Evolutionary conservation across 2,329 filamentous ascomycete genomes (phyloP), one percentile per base, ranked within the genome.

Genomic region (Phaeosphaeriaceae sp.): DNA sequence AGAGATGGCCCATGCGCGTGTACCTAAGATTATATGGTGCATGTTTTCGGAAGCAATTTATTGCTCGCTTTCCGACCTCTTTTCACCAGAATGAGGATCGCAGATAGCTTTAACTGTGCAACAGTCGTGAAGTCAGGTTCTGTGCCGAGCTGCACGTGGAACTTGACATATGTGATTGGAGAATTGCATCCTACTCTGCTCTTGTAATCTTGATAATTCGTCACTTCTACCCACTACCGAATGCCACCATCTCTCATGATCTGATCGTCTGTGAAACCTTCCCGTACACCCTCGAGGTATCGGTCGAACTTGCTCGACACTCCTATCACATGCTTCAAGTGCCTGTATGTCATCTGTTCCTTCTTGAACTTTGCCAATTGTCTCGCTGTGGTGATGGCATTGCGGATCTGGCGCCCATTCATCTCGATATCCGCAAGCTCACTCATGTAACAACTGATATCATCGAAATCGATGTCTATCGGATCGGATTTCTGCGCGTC

Each of bases 381-480:
- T 11, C 68, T 54, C 22, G 55, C 63, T 0, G 51, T 65, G 5
- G 57, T 60, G n/a, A 63, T 55, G n/a, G 60, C 63, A 44, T 81
- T 83, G 69, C 83, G 82, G 59, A 83, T 84, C 70, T 83, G 78
- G 15, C 81, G 73, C 4, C 82, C 81, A 47, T 83, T 83, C 23
- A 82, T 70, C 1, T 77, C 67, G 24, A 80, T 61, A 22, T 65
- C 54, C 0, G 79, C 69, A 19, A 83, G 71, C 43, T 69, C 60
- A 13, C 32, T 32, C 3, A 65, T 52, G 15, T 59, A 30, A 32
- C 50, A 52, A n/a, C 49, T 28, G n/a, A 52, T 22, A 15, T 55
- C 50, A 52, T 54, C 55, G 21, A 54, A 40, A 13, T 54, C 52
- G 30, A 52, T 55, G 8, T 30, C 40, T n/a, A 23, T 42, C 10